Conservation (phyloP, 306 rosid species). For the Corylus heterophylla region DNA sequence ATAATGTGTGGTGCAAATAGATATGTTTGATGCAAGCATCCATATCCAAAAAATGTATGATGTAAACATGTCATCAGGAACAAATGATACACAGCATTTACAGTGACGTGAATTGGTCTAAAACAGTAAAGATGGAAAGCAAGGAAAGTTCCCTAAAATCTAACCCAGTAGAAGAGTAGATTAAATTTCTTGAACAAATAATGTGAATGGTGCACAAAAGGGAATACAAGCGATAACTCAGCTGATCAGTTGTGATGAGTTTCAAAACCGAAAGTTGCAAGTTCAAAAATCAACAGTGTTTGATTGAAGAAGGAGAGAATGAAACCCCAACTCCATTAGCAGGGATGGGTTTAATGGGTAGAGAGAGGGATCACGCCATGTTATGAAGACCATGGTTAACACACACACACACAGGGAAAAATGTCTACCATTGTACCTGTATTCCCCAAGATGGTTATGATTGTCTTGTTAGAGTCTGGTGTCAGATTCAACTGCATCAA, state of each 20-base stretch:
- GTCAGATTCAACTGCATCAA: constrained; percentile 68
- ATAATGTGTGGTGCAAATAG: too few species aligned
- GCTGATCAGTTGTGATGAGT: background rate
- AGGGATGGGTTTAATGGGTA: too few species aligned
- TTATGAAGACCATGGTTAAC: background rate
- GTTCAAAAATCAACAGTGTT: background rate
- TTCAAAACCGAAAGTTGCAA: background rate
- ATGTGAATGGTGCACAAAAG: background rate
- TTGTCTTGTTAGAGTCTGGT: constrained; percentile 60
- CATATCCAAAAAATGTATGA: too few species aligned
- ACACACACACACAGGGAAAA: background rate
- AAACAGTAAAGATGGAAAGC: background rate
- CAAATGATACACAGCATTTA: too few species aligned
- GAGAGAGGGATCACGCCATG: background rate
- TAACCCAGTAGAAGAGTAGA: background rate
- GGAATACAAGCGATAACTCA: background rate
- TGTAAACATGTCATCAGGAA: too few species aligned
- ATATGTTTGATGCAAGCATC: too few species aligned
- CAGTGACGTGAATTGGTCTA: background rate
- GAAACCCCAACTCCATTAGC: background rate
- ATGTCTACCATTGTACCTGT: constrained; percentile 54
- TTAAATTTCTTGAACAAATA: background rate
- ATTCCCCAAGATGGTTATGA: constrained; percentile 82
- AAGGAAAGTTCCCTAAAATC: background rate
- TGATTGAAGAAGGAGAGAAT: too few species aligned